These are phyloP conservation scores for Linaria vulgaris DNA, from an alignment of 257 asterid species.

Conservation along the genomic window DNA sequence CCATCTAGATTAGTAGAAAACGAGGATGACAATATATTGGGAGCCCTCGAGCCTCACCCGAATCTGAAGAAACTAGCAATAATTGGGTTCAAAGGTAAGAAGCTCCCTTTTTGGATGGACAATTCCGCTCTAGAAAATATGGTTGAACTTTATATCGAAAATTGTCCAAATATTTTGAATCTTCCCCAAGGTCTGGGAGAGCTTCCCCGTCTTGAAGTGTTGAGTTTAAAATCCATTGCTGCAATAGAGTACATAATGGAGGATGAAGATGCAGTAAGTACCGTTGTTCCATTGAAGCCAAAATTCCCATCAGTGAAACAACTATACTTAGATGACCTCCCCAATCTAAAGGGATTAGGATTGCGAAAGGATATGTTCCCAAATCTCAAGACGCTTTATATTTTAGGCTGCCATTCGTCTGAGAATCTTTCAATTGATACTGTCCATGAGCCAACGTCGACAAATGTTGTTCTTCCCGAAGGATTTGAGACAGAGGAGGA, in stretches of 20 bases:
- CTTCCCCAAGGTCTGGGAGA: slow-evolving; percentile 11
- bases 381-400: background rate
- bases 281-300: background rate
- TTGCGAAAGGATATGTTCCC: slow-evolving; percentile 23
- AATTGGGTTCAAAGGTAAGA: too few species aligned
- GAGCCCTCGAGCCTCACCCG: too few species aligned
- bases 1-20: too few species aligned
- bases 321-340: background rate
- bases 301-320: slow-evolving; percentile 9
- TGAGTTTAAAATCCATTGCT: background rate
- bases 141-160: too few species aligned
- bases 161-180: too few species aligned
- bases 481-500: slow-evolving; percentile 6
- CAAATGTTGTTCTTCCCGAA: background rate
- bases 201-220: slow-evolving; percentile 17
- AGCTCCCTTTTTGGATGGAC: too few species aligned
- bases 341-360: slow-evolving; percentile 22
- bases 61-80: too few species aligned
- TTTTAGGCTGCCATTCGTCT: slow-evolving; percentile 12
- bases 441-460: background rate
- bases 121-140: too few species aligned
- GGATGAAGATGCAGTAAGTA: slow-evolving; percentile 8
- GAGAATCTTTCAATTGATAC: slow-evolving; percentile 1
- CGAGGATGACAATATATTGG: too few species aligned
- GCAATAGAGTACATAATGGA: slow-evolving; percentile 22